Evolutionary conservation across 208 protist species (phyloP), one percentile per base, ranked within the genome.

Genomic region (Leishmania aethiopica): DNA sequence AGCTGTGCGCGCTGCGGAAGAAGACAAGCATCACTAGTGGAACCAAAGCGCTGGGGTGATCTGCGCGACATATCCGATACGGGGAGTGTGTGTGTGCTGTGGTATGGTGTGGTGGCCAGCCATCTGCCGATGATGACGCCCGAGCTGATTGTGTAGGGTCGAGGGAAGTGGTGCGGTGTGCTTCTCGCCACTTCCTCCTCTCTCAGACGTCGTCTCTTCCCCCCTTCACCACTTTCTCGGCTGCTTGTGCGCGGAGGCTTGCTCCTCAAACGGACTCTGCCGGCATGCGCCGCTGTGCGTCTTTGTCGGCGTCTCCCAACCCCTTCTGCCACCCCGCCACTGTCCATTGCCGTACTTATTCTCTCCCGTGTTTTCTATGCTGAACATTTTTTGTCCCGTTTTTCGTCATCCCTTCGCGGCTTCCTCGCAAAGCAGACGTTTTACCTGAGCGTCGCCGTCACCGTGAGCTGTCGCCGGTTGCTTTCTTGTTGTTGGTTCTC

Each of bases 181-280:
- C 59, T 78, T 42, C 78, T 71, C 72, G 51, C 69, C 64, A 17
- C 74, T 78, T 77, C 77, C 69, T 22, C 0, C 40, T 11, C 81
- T 32, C 47, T 35, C 45, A 17, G 10, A 47, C 19, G 15, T 32
- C n/a, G 55, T 51, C 70, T 35, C 22, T 42, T 51, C 53, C 64
- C 25, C 22, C 25, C 0, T 55, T 51, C 59, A 11, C 11, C 35
- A 28, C 15, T 49, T 51, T 25, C 57, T n/a, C 57, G 8, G 25
- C 6, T 32, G 57, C 25, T 25, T n/a, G n/a, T 1, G 2, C 25
- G 57, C 57, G 28, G 57, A 62, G 19, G 28, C 25, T 32, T 62
- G 25, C 10, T n/a, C 15, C 28, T 62, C 28, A 8, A n/a, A 32
- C 4, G 57, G 28, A 32, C 57, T 2, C 57, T 62, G 28, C 57